These are phyloP conservation scores for Botryotinia narcissicola DNA, from an alignment of 2,329 filamentous ascomycete genomes.

Conservation along the genomic window DNA sequence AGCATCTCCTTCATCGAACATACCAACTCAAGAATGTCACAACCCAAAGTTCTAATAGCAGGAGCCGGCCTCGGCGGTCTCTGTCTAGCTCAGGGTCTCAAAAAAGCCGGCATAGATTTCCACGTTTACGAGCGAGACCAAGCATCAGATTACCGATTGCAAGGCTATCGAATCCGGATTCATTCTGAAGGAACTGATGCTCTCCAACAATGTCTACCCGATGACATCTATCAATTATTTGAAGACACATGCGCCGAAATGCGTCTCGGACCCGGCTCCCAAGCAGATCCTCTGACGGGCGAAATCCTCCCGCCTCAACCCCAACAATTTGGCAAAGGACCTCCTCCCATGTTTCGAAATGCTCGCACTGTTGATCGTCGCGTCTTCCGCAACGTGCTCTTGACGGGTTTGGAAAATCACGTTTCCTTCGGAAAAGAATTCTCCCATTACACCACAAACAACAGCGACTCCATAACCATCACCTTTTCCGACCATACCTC, in stretches of 20 bases:
- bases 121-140: conserved; percentile 56
- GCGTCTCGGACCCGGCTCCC: background rate
- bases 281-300: background rate
- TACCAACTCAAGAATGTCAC: background rate
- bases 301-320: background rate
- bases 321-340: background rate
- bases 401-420: conserved; percentile 46
- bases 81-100: conserved; percentile 37
- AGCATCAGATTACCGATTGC: conserved; percentile 39
- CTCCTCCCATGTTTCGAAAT: background rate
- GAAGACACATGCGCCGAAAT: conserved; percentile 36
- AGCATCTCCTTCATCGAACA: background rate
- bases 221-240: conserved; percentile 52
- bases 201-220: conserved; percentile 46
- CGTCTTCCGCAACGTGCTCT: conserved; percentile 44
- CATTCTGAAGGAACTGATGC: conserved; percentile 31
- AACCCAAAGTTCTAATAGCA: conserved; percentile 28
- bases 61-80: conserved; percentile 39
- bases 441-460: background rate
- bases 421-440: conserved; percentile 14
- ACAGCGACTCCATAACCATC: conserved; percentile 27
- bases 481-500: conserved; percentile 38
- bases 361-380: conserved; percentile 5
- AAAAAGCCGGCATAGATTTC: conserved; percentile 44
- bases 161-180: conserved; percentile 42